phyloP scores from a whole-genome alignment of 768 basidiomycete species.

The Strobilomyces confusus region DNA sequence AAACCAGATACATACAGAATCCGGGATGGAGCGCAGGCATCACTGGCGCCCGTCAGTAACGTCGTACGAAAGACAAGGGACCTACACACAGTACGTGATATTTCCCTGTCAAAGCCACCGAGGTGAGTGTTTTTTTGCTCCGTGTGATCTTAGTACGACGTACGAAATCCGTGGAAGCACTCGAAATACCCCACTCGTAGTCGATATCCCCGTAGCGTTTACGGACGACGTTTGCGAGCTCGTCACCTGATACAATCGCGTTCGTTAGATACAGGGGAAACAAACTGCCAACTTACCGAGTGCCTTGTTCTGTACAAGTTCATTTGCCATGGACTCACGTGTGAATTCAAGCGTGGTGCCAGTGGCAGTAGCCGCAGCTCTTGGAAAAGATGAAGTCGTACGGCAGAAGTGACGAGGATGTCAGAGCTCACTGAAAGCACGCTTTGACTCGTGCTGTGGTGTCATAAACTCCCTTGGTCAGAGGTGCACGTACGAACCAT shows the following conservation, averaged over 20 bases:
- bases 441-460: slow-evolving; percentile 57
- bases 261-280: not conserved
- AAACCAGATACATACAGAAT: slow-evolving; percentile 35
- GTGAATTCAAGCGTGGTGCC: slow-evolving; percentile 51
- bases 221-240: slow-evolving; percentile 57
- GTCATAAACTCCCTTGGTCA: slow-evolving; percentile 54
- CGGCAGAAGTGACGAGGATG: not conserved
- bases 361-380: slow-evolving; percentile 66
- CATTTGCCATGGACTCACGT: slow-evolving; percentile 36
- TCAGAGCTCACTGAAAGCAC: slow-evolving; percentile 61
- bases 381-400: slow-evolving; percentile 25
- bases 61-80: not conserved
- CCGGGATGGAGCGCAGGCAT: slow-evolving; percentile 73
- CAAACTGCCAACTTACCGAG: slow-evolving; percentile 39
- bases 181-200: slow-evolving; percentile 61
- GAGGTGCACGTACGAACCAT: slow-evolving; percentile 73
- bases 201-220: slow-evolving; percentile 62
- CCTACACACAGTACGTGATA: slow-evolving; percentile 60
- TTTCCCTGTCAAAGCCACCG: slow-evolving; percentile 35
- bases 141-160: slow-evolving; percentile 24
- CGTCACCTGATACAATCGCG: slow-evolving; percentile 42
- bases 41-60: slow-evolving; percentile 28
- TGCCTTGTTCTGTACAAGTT: slow-evolving; percentile 65
- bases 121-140: not conserved
- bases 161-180: slow-evolving; percentile 82